Evolutionary conservation across 192 early-diverging fungal species (phyloP), one percentile per base, ranked within the genome.

Genomic region (Coemansia sp.): DNA sequence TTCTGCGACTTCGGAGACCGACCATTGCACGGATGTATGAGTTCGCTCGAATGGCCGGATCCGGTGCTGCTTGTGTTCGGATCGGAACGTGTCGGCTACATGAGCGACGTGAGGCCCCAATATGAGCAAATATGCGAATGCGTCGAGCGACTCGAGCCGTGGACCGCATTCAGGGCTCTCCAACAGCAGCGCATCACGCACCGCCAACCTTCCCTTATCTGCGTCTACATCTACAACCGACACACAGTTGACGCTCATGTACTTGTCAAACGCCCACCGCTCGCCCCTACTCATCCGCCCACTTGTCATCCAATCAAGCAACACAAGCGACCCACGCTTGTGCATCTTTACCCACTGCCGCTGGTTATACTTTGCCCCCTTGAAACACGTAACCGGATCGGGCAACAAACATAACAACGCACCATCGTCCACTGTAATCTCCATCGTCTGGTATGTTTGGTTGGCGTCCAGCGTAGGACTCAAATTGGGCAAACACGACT

Each of bases 251-350:
- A 70, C 65, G 23, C 82, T 86, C 53, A 71, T 67, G 73, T 87
- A 89, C 39, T 75, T 66, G 4, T 76, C 63, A 67, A 90, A 95
- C 53, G 55, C 71, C 92, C 92, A 95, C 9, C 62, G 63, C 58
- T 95, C 93, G 24, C 92, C 92, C 1, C 88, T 58, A 10, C 83
- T 85, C 64, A 81, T 75, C 49, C 93, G 62, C 5, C 93, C 93
- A 45, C 87, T 86, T 0, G 89, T 92, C 63, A 92, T 86, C 93
- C 93, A 95, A 62, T 95, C 93, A 27, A 95, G 70, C 7, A 94
- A 60, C 1, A 94, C 76, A 8, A 93, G 55, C 23, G 87, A 88
- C 0, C 84, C 79, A 66, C 68, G 27, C 19, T 1, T 1, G 29
- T 29, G 21, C 55, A 57, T 50, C 19, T 11, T 32, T 14, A 92